These are phyloP conservation scores for Solanum lycopersicoides DNA, from an alignment of 257 asterid genomes.

Conservation along the genomic window DNA sequence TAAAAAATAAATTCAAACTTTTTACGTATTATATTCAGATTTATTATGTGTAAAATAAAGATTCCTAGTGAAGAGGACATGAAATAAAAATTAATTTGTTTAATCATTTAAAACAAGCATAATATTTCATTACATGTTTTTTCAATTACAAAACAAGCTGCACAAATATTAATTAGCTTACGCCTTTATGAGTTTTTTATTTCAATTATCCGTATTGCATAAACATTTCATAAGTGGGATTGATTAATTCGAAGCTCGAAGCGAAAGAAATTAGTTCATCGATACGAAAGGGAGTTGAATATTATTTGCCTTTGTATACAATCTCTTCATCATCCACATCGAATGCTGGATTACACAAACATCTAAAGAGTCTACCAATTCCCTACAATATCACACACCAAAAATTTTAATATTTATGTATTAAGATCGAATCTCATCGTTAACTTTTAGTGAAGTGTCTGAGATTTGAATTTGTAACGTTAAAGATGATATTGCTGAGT, in stretches of 20 bases:
- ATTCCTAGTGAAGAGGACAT: not conserved
- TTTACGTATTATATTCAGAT: not conserved
- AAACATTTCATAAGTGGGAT: not conserved
- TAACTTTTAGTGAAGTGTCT: not conserved
- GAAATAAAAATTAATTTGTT: not conserved
- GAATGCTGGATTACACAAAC: constrained; percentile 80
- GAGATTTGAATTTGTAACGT: not conserved
- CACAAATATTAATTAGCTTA: not conserved
- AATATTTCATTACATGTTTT: not conserved
- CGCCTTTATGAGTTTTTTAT: not conserved
- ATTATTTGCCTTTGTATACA: constrained; percentile 47
- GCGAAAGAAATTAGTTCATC: not conserved
- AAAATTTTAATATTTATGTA: not conserved
- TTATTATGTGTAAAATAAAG: not conserved
- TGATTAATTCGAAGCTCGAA: not conserved
- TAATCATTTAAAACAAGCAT: not conserved
- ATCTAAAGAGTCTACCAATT: constrained; percentile 79
- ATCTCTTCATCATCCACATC: constrained; percentile 85
- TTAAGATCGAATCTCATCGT: not conserved
- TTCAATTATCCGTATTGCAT: not conserved
- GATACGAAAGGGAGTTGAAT: not conserved
- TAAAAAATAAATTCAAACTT: too few species aligned
- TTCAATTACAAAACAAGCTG: not conserved
- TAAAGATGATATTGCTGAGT: not conserved
- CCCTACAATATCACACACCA: constrained; percentile 32